Conservation (phyloP, 2,329 filamentous ascomycete species). For the Exserohilum turcica region DNA sequence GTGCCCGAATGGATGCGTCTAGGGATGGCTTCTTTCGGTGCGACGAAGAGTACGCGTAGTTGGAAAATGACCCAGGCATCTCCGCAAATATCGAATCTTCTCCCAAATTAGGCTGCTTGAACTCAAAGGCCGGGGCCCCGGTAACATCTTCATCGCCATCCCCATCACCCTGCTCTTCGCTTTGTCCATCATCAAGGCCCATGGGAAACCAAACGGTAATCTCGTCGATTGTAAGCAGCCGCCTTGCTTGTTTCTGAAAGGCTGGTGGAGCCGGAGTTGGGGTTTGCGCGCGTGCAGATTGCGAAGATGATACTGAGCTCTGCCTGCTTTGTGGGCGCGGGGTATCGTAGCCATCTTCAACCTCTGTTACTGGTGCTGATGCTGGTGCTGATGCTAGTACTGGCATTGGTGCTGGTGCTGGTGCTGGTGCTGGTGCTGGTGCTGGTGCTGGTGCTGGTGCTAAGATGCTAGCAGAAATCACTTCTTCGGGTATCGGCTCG, state of each 20-base stretch:
- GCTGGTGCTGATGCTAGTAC: constrained; percentile 37
- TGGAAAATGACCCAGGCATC: constrained; percentile 56
- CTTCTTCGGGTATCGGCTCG: constrained; percentile 34
- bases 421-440: too few species aligned
- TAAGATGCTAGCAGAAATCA: constrained; percentile 41
- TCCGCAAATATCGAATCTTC: constrained; percentile 48
- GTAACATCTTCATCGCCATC: constrained; percentile 10
- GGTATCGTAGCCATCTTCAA: constrained; percentile 47
- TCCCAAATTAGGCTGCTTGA: constrained; percentile 37
- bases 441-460: too few species aligned
- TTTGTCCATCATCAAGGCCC: constrained; percentile 25
- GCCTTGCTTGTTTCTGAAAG: constrained; percentile 33
- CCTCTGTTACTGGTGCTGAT: constrained; percentile 33
- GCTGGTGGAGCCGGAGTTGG: not conserved
- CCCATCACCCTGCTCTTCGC: not conserved
- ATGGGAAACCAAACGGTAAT: constrained; percentile 48
- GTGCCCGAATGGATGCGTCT: constrained; percentile 29
- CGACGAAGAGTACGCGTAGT: constrained; percentile 52
- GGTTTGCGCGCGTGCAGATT: constrained; percentile 2
- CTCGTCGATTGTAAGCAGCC: constrained; percentile 45
- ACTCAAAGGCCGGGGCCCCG: constrained; percentile 26
- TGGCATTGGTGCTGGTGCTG: too few species aligned
- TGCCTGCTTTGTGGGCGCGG: constrained; percentile 45
- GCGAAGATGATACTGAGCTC: constrained; percentile 28
- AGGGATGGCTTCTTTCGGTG: constrained; percentile 33